A percentile compares a stretch with the other conserved stretches of the same genome.
These are phyloP conservation scores for Grigorovia yakushimaensis DNA, from an alignment of 805 yeast species.

Conservation along the genomic window DNA sequence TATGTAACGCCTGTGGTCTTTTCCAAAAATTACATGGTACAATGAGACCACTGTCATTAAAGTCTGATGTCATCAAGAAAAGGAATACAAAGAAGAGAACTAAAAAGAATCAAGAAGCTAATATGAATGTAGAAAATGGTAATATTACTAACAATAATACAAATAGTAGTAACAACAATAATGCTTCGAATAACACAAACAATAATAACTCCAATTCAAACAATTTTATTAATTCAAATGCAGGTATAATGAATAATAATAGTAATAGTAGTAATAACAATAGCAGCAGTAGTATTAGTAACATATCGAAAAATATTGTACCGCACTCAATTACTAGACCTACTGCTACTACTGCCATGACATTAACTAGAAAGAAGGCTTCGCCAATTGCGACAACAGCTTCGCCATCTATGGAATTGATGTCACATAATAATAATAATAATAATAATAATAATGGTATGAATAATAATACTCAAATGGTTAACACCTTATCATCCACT, in stretches of 20 bases:
- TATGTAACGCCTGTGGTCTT: slow-evolving; percentile 94
- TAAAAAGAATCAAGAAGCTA: slow-evolving; percentile 15
- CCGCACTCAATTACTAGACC: slow-evolving; percentile 8
- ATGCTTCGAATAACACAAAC: neutral
- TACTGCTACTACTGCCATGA: slow-evolving; percentile 8
- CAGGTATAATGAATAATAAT: neutral
- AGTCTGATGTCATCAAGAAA: slow-evolving; percentile 87
- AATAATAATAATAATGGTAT: neutral
- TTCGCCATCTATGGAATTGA: neutral
- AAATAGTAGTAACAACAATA: neutral
- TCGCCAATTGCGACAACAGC: slow-evolving; percentile 1
- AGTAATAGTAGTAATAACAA: slow-evolving; percentile 2
- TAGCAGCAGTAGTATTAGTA: slow-evolving; percentile 1
- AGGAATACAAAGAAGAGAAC: slow-evolving; percentile 56
- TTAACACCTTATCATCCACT: slow-evolving; percentile 1
- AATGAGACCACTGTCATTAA: slow-evolving; percentile 80
- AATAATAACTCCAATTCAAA: neutral
- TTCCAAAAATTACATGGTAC: slow-evolving; percentile 92
- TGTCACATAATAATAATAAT: neutral
- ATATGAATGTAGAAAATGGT: slow-evolving; percentile 5
- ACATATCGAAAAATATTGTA: slow-evolving; percentile 7
- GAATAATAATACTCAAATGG: neutral
- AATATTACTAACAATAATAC: neutral
- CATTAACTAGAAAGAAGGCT: slow-evolving; percentile 4
- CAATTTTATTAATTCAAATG: slow-evolving; percentile 1